Evolutionary conservation across 352 stramenopile genomes (phyloP).

Genomic region (Phytophthora fragariae): DNA sequence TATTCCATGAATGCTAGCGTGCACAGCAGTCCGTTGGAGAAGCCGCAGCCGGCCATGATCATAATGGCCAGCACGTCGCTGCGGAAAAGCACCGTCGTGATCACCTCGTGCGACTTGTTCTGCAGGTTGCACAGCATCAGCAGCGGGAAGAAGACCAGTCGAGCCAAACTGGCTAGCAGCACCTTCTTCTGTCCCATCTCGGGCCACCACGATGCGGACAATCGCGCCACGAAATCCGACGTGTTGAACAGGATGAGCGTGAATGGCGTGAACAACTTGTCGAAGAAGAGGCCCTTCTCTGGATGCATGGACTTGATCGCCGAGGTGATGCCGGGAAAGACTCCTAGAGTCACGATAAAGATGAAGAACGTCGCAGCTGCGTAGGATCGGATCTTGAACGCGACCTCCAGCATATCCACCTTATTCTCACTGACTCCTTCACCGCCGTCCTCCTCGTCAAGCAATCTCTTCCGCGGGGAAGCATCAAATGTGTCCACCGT

Average conservation of each 20-base stretch:
- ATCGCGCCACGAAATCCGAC: conserved; percentile 73
- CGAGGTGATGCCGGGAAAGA: conserved; percentile 84
- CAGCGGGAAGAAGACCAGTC: conserved; percentile 67
- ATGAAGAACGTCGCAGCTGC: conserved; percentile 71
- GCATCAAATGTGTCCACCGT: conserved; percentile 51
- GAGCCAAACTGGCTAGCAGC: conserved; percentile 48
- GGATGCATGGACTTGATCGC: conserved; percentile 68
- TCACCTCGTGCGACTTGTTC: conserved; percentile 68
- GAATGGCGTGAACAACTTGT: conserved; percentile 78
- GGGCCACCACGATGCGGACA: conserved; percentile 54
- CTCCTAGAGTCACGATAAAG: conserved; percentile 76
- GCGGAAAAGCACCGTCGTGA: conserved; percentile 78
- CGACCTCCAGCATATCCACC: conserved; percentile 58
- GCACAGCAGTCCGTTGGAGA: conserved; percentile 77
- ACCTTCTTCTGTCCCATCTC: conserved; percentile 44
- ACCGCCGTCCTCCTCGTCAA: conserved; percentile 19
- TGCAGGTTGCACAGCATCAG: conserved; percentile 83
- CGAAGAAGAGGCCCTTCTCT: conserved; percentile 53
- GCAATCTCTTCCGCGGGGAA: conserved; percentile 35
- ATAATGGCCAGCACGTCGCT: conserved; percentile 71
- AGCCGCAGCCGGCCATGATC: conserved; percentile 64
- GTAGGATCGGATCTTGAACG: conserved; percentile 72
- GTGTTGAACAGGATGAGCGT: conserved; percentile 84
- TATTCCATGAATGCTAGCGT: conserved; percentile 87
- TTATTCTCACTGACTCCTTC: conserved; percentile 22